Base-by-base conservation (phyloP, 306 rosid genomes). In the Phaseolus lunatus region DNA sequence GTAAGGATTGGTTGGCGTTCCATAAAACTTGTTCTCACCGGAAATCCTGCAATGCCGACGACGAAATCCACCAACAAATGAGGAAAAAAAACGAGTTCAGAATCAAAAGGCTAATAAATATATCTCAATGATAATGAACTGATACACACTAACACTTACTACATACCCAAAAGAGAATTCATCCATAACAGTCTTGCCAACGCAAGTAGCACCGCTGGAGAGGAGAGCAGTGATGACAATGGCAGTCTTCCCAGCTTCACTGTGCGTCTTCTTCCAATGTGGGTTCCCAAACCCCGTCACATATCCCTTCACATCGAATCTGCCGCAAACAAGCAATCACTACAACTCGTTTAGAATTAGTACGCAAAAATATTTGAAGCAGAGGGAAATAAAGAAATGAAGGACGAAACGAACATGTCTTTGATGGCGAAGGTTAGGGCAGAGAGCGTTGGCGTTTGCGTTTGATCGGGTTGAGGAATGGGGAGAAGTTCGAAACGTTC, bases 281-380 rank as follows among this genome's bases (percentile, higher is more conserved):
- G 87, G 92, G 83, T 81, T 85, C 52, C 97, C 97, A 53, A 89
- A 91, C 59, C 97, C 97, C 7, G 97, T 86, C 83, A 91, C 90
- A 11, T 77, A 83, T 9, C 78, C 94, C 71, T 89, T 86, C 77
- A 88, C 90, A 44, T 91, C 91, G 82, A 91, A 86, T 75, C 94
- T 91, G 74, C 35, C 18, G 39, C 50, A 31, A 50, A 31, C 39
- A 59, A 0, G 3, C 18, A 10, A 12, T 11, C 15, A 43, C 16
- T 43, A 11, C 15, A 43, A 43, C 48, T 11, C 15, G 48, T 43
- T 12, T 12, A 43, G 12, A 11, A 43, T 44, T 7, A 29, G 8
- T 24, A 7, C 7, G 4, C 3, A 16, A 7, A 14, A 47, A 23
- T 37, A 56, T 58, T 11, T n/a, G 33, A 61, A 74, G 69, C 29